Base-by-base conservation (phyloP, 805 yeast species). In the Pichia nanzhaoensis region DNA sequence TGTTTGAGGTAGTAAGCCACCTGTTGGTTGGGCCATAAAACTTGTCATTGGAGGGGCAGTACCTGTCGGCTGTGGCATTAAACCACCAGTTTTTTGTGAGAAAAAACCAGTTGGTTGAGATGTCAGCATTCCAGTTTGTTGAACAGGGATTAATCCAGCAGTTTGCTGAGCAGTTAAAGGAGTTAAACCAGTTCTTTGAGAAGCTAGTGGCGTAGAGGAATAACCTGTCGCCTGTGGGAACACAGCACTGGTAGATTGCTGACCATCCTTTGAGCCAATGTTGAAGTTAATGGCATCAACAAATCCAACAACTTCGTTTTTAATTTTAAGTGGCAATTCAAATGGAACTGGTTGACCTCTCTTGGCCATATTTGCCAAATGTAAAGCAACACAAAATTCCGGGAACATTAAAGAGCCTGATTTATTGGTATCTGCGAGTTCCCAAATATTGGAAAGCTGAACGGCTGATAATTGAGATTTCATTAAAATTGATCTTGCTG, bases 321-420 rank as follows among this genome's bases (percentile, higher is more conserved):
- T 71, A 67, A 88, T 78, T 50, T 75, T 80, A 18, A 75, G 74
- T 27, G 95, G 96, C 53, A 91, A 66, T 34, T 70, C 72, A 36
- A 69, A 69, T 3, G 98, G 97, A 49, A 90, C 70, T 8, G 81
- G 69, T 53, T 85, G 89, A 32, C 96, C 95, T 55, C 77, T 79
- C 54, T 86, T 71, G 0, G 83, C 84, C 57, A 78, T 65, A 54
- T 85, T 84, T 60, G 95, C 89, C 54, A 91, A 71, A 63, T 89
- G 91, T 71, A 91, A 79, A 16, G 96, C 89, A 52, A 91, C 70
- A 14, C 95, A 95, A 70, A 91, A 91, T 63, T 91, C 97, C 2
- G 98, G 98, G 60, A 90, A 91, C 55, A 91, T 66, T 49, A 91
- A 74, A 45, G 79, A 74, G 2, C 98, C 98, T 7, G 93, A 81